Conservation (phyloP, 768 basidiomycete species). For the Pholiota molesta region DNA sequence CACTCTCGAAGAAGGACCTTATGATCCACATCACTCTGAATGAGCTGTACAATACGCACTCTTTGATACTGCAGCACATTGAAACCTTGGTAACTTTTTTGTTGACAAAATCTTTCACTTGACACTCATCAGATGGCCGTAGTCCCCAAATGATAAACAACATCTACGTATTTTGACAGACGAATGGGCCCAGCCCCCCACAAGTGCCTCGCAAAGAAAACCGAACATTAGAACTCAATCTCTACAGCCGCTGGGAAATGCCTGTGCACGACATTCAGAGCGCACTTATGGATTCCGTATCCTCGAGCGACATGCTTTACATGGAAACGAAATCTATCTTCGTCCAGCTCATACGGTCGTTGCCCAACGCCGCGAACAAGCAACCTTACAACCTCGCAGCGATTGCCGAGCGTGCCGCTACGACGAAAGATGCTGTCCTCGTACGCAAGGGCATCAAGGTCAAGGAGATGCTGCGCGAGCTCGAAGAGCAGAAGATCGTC, state of each 20-base stretch:
- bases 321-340: slow-evolving; percentile 99
- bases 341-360: slow-evolving; percentile 94
- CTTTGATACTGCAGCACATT: slow-evolving; percentile 91
- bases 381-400: slow-evolving; percentile 86
- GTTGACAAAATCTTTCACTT: neutral
- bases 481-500: slow-evolving; percentile 88
- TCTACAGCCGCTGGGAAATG: slow-evolving; percentile 99
- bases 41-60: slow-evolving; percentile 98
- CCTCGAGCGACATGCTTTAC: slow-evolving; percentile 97
- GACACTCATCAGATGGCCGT: slow-evolving; percentile 9
- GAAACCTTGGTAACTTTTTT: slow-evolving; percentile 78
- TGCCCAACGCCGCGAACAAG: slow-evolving; percentile 82
- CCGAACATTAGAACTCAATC: slow-evolving; percentile 83
- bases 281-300: slow-evolving; percentile 95
- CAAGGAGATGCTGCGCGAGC: slow-evolving; percentile 97
- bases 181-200: slow-evolving; percentile 91
- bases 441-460: slow-evolving; percentile 99
- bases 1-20: slow-evolving; percentile 97
- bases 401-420: slow-evolving; percentile 94
- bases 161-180: slow-evolving; percentile 96
- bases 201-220: slow-evolving; percentile 99
- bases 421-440: slow-evolving; percentile 94
- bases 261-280: slow-evolving; percentile 97
- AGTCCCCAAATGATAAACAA: slow-evolving; percentile 98
- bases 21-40: slow-evolving; percentile 99